Evolutionary conservation across 805 yeast genomes (phyloP).

Genomic region (Monosporozyma servazzii): DNA sequence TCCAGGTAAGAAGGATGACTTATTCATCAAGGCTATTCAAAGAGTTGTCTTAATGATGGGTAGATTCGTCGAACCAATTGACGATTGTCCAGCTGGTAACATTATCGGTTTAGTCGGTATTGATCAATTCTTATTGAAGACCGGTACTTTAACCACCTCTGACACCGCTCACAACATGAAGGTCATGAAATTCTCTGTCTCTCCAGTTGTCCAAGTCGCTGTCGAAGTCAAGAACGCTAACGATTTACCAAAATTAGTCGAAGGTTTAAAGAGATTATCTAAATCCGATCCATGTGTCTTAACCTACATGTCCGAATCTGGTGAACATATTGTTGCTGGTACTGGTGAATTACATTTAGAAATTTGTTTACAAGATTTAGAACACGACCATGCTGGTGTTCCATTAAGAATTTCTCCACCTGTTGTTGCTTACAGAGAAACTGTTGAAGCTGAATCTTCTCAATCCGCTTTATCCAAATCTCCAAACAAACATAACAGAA

Average conservation of each 20-base stretch:
- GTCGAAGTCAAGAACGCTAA: conserved; percentile 99
- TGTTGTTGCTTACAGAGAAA: conserved; percentile 97
- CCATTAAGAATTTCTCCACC: conserved; percentile 98
- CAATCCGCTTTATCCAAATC: conserved; percentile 97
- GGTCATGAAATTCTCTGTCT: conserved; percentile 99
- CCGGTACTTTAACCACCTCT: conserved; percentile 96
- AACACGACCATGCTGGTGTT: conserved; percentile 98
- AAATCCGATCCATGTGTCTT: conserved; percentile 99
- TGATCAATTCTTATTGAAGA: conserved; percentile 98
- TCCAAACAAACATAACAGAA: conserved; percentile 99
- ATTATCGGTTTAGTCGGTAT: conserved; percentile 99
- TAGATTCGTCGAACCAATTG: conserved; percentile 94
- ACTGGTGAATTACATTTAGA: conserved; percentile 99
- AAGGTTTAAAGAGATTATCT: conserved; percentile 99
- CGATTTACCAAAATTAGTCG: conserved; percentile 98
- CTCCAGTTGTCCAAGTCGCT: conserved; percentile 99
- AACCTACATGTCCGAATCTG: conserved; percentile 78
- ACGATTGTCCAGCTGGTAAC: conserved; percentile 99
- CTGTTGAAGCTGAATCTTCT: conserved; percentile 87
- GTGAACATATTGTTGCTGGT: conserved; percentile 99
- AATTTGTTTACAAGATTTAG: conserved; percentile 91
- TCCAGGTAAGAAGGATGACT: conserved; percentile 97
- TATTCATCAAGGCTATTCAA: conserved; percentile 94
- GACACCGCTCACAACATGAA: conserved; percentile 98
- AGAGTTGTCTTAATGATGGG: conserved; percentile 99